Percentiles rank a stretch among this genome's conserved stretches.
Evolutionary conservation across 1,284 basidiomycete species (phyloP).

Genomic region (Ustilago esculenta): DNA sequence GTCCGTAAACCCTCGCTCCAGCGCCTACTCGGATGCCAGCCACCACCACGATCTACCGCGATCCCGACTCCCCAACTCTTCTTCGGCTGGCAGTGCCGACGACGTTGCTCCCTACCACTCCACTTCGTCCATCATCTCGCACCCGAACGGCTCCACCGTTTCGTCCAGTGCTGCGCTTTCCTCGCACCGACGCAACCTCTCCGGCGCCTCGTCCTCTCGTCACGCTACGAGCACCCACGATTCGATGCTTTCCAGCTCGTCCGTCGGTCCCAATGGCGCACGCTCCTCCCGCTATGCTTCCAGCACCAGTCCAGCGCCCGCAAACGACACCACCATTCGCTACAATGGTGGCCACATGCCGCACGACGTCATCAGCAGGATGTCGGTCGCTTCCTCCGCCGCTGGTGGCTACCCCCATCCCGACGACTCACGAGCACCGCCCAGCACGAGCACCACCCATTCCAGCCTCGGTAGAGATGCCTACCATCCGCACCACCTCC

Average conservation of each 20-base stretch:
- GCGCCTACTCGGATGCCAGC: slow-evolving; percentile 24
- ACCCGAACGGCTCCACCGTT: slow-evolving; percentile 27
- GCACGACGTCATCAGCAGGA: slow-evolving; percentile 22
- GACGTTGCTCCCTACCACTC: slow-evolving; percentile 21
- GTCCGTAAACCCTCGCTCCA: slow-evolving; percentile 41
- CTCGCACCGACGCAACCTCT: slow-evolving; percentile 34
- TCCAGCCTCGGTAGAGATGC: slow-evolving; percentile 30
- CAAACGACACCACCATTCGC: slow-evolving; percentile 13
- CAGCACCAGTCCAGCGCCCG: slow-evolving; percentile 14
- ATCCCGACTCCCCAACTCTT: slow-evolving; percentile 13
- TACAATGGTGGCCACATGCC: slow-evolving; percentile 19
- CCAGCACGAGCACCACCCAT: slow-evolving; percentile 22
- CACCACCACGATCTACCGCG: slow-evolving; percentile 13
- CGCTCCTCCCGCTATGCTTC: slow-evolving; percentile 43
- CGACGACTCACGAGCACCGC: slow-evolving; percentile 5
- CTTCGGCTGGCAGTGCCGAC: slow-evolving; percentile 6
- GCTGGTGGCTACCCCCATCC: slow-evolving; percentile 12
- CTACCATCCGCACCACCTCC: slow-evolving; percentile 12
- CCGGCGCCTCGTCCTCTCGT: slow-evolving; percentile 34
- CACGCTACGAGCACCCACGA: slow-evolving; percentile 29
- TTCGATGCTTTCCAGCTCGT: slow-evolving; percentile 35
- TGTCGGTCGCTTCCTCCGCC: slow-evolving; percentile 38
- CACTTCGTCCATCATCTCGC: slow-evolving; percentile 37
- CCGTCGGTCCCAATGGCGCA: slow-evolving; percentile 14
- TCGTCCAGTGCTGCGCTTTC: slow-evolving; percentile 21